A percentile compares a stretch with the other conserved stretches of the same genome.
phyloP scores from a whole-genome alignment of 108 stramenopile genomes.

The Nitzschia putrida region DNA sequence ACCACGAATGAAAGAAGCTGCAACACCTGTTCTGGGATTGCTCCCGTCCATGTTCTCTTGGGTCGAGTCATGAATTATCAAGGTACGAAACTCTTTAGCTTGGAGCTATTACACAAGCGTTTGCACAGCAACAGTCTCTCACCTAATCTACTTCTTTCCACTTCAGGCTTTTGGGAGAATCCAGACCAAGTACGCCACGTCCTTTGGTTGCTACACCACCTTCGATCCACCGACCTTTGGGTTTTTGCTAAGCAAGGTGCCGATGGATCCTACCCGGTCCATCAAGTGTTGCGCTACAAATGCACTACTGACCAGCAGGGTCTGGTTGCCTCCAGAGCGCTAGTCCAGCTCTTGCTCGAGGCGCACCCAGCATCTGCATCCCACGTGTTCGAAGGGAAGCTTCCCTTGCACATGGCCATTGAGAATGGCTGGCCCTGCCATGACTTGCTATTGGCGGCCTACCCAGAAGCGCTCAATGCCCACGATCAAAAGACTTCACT shows the following conservation, averaged over 20 bases:
- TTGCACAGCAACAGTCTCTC: not conserved
- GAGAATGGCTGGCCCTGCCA: conserved; percentile 72
- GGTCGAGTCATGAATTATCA: conserved; percentile 12
- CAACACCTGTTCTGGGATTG: not conserved
- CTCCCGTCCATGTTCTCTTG: conserved; percentile 23
- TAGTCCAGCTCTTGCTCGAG: conserved; percentile 37
- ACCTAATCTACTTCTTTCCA: not conserved
- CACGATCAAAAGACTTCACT: conserved; percentile 27
- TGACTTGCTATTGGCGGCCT: conserved; percentile 36
- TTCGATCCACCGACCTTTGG: conserved; percentile 23
- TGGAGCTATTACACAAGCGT: no score
- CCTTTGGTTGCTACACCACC: conserved; percentile 23
- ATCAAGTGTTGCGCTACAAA: conserved; percentile 43
- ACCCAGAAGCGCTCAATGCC: conserved; percentile 30
- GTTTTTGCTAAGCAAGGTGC: conserved; percentile 15
- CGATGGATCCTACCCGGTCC: conserved; percentile 47
- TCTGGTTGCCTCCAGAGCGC: conserved; percentile 48
- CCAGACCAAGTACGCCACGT: conserved; percentile 6
- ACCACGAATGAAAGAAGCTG: not conserved
- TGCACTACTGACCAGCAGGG: conserved; percentile 48
- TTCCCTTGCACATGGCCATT: conserved; percentile 56
- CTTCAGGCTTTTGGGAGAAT: conserved; percentile 19
- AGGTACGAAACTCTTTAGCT: conserved; percentile 1
- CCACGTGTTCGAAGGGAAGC: conserved; percentile 34
- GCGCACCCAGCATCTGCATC: conserved; percentile 19